These are phyloP conservation scores for Zygosaccharomyces pseudobailii DNA, from an alignment of 1,139 yeast genomes.

Conservation along the genomic window DNA sequence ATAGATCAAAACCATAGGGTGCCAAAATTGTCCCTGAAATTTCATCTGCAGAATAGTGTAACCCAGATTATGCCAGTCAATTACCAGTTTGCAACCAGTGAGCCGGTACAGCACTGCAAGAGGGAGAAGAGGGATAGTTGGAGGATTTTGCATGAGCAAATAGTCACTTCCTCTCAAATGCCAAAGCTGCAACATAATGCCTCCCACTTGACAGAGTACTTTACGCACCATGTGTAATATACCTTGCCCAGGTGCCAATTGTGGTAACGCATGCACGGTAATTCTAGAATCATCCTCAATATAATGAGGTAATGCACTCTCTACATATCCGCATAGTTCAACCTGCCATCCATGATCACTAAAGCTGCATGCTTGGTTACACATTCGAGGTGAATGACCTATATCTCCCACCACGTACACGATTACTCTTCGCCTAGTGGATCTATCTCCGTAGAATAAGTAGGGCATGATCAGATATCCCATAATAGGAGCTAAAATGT, in stretches of 20 bases:
- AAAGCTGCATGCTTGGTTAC: slow-evolving; percentile 82
- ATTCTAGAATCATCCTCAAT: slow-evolving; percentile 49
- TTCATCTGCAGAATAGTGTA: slow-evolving; percentile 74
- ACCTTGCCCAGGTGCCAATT: slow-evolving; percentile 2
- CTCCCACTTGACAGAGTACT: slow-evolving; percentile 50
- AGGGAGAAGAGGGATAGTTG: slow-evolving; percentile 76
- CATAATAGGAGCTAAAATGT: slow-evolving; percentile 36
- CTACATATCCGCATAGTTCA: slow-evolving; percentile 79
- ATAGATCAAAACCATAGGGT: slow-evolving; percentile 60
- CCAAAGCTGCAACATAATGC: slow-evolving; percentile 46
- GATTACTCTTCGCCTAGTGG: slow-evolving; percentile 50
- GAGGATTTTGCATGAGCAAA: slow-evolving; percentile 88
- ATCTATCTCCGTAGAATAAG: slow-evolving; percentile 31
- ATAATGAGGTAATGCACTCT: slow-evolving; percentile 49
- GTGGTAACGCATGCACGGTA: slow-evolving; percentile 43
- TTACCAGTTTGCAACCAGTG: slow-evolving; percentile 58
- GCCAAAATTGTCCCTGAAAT: slow-evolving; percentile 42
- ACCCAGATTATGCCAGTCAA: slow-evolving; percentile 97
- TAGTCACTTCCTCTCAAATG: slow-evolving; percentile 59
- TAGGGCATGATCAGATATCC: slow-evolving; percentile 36
- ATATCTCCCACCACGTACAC: slow-evolving; percentile 88
- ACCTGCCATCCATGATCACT: slow-evolving; percentile 67
- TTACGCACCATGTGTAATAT: slow-evolving; percentile 56
- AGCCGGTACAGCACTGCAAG: slow-evolving; percentile 55
- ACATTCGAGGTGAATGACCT: slow-evolving; percentile 94